phyloP scores from a whole-genome alignment of 129 eudicot genomes.

The Flaveria linearis region DNA sequence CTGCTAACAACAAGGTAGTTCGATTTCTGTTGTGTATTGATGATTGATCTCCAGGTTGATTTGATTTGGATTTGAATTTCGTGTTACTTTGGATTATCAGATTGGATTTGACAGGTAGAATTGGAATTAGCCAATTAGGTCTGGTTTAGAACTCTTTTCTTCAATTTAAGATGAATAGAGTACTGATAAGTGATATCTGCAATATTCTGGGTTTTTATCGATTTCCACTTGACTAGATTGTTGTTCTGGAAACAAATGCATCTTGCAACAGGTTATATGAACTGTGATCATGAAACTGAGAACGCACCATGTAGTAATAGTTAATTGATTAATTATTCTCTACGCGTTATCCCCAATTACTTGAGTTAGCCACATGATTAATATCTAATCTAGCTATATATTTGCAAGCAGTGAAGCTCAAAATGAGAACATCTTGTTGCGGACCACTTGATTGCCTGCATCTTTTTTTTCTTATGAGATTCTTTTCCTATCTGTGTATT shows the following conservation, averaged over 20 bases:
- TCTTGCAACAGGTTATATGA: background rate
- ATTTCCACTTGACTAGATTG: background rate
- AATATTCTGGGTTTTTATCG: background rate
- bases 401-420: background rate
- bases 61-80: background rate
- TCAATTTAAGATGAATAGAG: background rate
- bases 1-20: conserved; percentile 74
- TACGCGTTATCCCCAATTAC: background rate
- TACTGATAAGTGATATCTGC: background rate
- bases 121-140: background rate
- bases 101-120: background rate
- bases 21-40: background rate
- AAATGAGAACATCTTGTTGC: conserved; percentile 1
- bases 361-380: background rate
- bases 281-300: background rate
- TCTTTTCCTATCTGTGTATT: background rate
- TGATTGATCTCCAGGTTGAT: background rate
- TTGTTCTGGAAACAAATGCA: background rate
- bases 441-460: background rate
- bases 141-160: background rate
- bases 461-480: background rate
- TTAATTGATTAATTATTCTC: background rate
- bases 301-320: background rate
- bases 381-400: background rate
- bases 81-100: background rate